Percentiles rank a stretch among this genome's conserved stretches.
phyloP scores from a whole-genome alignment of 345 rosid genomes.

The Iberis pinnata region DNA sequence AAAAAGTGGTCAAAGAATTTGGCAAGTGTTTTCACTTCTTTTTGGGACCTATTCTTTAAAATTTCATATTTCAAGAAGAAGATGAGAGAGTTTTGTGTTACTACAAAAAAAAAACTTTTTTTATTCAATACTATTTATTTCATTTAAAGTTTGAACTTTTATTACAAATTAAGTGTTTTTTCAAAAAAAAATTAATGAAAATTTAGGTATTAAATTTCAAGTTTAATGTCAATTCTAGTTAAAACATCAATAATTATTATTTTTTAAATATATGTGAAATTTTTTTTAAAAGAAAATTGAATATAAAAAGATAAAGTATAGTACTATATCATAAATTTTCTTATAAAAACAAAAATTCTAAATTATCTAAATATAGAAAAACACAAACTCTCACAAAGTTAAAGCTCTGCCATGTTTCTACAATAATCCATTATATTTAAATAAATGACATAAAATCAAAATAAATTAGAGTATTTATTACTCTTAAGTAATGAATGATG shows the following conservation, averaged over 20 bases:
- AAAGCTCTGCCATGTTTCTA: slow-evolving; percentile 12
- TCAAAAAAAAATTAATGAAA: no score
- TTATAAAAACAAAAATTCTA: background rate
- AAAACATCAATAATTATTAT: no score
- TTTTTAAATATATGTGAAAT: no score
- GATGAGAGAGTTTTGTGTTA: background rate
- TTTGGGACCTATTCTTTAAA: background rate
- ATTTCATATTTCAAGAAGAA: slow-evolving; percentile 14
- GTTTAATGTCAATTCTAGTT: no score
- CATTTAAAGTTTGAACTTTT: no score
- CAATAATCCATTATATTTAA: background rate
- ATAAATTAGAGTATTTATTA: background rate
- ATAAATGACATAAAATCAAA: background rate
- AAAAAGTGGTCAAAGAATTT: slow-evolving; percentile 29
- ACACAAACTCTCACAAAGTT: slow-evolving; percentile 15
- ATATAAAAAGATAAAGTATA: no score
- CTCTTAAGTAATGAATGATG: background rate
- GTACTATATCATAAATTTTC: slow-evolving; percentile 4
- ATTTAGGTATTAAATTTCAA: no score
- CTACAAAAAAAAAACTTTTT: no score
- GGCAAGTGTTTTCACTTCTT: slow-evolving; percentile 14
- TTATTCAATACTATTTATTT: no score
- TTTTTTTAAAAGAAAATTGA: no score
- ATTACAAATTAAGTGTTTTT: no score
- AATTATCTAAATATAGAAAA: slow-evolving; percentile 6